phyloP scores from a whole-genome alignment of 768 basidiomycete species.

The Stropharia rugosoannulata region DNA sequence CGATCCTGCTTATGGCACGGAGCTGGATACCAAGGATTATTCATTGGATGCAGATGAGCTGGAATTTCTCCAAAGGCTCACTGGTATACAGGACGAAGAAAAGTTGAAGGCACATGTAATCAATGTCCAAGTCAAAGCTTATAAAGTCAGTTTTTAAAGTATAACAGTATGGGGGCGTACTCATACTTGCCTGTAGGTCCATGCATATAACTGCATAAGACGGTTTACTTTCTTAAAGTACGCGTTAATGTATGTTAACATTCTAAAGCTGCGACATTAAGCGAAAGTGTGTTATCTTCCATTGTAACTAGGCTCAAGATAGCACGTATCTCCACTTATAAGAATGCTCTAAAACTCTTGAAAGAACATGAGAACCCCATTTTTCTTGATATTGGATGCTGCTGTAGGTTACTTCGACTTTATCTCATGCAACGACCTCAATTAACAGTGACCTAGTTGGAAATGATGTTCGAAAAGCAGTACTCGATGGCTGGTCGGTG shows the following conservation, averaged over 20 bases:
- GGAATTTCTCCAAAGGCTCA: conserved; percentile 34
- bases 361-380: conserved; percentile 25
- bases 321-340: conserved; percentile 29
- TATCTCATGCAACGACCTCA: too few species aligned
- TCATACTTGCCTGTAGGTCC: conserved; percentile 20
- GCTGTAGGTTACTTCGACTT: conserved; percentile 25
- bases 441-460: conserved; percentile 30
- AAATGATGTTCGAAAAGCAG: conserved; percentile 36
- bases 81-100: conserved; percentile 34
- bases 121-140: conserved; percentile 36
- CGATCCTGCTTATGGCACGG: neutral
- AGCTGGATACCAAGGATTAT: conserved; percentile 18
- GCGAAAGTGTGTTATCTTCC: neutral
- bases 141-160: conserved; percentile 10
- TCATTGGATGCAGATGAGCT: conserved; percentile 24
- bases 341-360: conserved; percentile 24
- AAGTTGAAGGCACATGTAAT: conserved; percentile 39
- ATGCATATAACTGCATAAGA: conserved; percentile 36
- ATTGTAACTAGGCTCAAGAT: conserved; percentile 25
- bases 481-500: conserved; percentile 38
- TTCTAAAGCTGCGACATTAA: too few species aligned
- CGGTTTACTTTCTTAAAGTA: conserved; percentile 25
- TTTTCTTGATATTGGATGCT: conserved; percentile 44
- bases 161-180: neutral
- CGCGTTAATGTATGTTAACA: neutral